Evolutionary conservation across 352 stramenopile species (phyloP).

Genomic region (Globisporangium cylindrosporum): DNA sequence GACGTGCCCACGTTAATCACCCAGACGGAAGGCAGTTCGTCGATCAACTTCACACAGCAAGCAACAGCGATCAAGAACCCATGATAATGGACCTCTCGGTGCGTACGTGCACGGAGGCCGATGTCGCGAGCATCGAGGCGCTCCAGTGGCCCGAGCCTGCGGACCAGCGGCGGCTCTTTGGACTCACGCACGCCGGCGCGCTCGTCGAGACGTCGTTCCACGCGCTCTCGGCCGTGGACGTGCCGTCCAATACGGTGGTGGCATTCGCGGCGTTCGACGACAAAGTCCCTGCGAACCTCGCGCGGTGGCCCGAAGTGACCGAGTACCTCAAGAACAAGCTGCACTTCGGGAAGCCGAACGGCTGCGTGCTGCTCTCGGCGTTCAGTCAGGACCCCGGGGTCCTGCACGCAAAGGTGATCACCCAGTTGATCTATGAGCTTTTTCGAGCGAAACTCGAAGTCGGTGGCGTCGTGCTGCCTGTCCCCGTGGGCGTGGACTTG

Average conservation of each 20-base stretch:
- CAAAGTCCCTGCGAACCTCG: conserved; percentile 38
- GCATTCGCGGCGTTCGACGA: conserved; percentile 70
- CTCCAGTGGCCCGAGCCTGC: conserved; percentile 39
- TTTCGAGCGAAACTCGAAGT: conserved; percentile 37
- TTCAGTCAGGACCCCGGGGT: conserved; percentile 40
- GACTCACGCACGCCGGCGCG: conserved; percentile 48
- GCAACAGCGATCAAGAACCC: not conserved
- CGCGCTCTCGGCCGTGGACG: conserved; percentile 40
- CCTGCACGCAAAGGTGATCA: conserved; percentile 21
- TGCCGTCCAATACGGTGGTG: conserved; percentile 14
- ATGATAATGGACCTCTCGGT: conserved; percentile 34
- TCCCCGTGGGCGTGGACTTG: conserved; percentile 46
- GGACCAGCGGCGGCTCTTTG: conserved; percentile 55
- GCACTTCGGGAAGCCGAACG: conserved; percentile 40
- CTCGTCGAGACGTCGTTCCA: conserved; percentile 62
- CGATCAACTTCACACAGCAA: not conserved
- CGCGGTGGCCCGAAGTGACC: conserved; percentile 52
- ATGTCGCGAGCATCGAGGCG: conserved; percentile 37
- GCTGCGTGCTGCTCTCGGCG: conserved; percentile 48
- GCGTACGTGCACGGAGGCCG: conserved; percentile 37
- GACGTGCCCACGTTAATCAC: not conserved
- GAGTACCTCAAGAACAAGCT: conserved; percentile 68
- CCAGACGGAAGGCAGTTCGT: not conserved
- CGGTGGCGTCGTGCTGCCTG: conserved; percentile 49
- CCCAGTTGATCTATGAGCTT: conserved; percentile 40